These are phyloP conservation scores for Ceratocystis papillata DNA, from an alignment of 2,329 filamentous ascomycete genomes.

Conservation along the genomic window DNA sequence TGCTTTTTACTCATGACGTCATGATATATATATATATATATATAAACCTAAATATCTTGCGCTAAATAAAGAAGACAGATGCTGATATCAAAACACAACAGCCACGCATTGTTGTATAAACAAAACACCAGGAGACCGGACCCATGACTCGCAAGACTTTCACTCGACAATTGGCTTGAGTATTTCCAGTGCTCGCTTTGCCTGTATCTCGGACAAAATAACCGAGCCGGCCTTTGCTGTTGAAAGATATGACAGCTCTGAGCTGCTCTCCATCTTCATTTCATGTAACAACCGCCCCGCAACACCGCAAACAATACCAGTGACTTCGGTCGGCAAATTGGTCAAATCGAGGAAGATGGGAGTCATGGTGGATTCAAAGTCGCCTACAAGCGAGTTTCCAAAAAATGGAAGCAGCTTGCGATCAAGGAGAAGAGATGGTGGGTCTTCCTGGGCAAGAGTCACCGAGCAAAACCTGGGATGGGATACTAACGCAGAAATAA, in stretches of 20 bases:
- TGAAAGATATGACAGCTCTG: conserved; percentile 82
- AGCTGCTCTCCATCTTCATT: conserved; percentile 44
- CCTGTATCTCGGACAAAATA: conserved; percentile 48
- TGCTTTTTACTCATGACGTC: too few relatives aligned
- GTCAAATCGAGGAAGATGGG: conserved; percentile 83
- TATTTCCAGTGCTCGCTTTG: conserved; percentile 51
- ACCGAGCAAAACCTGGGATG: conserved; percentile 63
- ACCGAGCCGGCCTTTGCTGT: conserved; percentile 84
- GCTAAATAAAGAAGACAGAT: neutral
- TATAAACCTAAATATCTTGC: neutral
- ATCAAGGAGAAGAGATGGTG: conserved; percentile 63
- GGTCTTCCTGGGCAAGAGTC: conserved; percentile 61
- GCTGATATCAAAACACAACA: neutral
- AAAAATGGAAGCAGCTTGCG: conserved; percentile 54
- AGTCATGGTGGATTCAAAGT: conserved; percentile 59
- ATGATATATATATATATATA: too few relatives aligned
- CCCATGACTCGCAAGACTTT: neutral
- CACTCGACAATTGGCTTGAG: conserved; percentile 44
- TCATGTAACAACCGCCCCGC: conserved; percentile 71
- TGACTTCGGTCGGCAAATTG: conserved; percentile 72
- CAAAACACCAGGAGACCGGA: neutral
- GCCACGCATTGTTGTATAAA: neutral
- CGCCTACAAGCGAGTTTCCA: conserved; percentile 63
- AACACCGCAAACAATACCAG: conserved; percentile 89
- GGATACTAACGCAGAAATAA: conserved; percentile 49